Percentiles rank a stretch among this genome's conserved stretches.
Conservation (phyloP, 345 rosid species). For the Turritis glabra region DNA sequence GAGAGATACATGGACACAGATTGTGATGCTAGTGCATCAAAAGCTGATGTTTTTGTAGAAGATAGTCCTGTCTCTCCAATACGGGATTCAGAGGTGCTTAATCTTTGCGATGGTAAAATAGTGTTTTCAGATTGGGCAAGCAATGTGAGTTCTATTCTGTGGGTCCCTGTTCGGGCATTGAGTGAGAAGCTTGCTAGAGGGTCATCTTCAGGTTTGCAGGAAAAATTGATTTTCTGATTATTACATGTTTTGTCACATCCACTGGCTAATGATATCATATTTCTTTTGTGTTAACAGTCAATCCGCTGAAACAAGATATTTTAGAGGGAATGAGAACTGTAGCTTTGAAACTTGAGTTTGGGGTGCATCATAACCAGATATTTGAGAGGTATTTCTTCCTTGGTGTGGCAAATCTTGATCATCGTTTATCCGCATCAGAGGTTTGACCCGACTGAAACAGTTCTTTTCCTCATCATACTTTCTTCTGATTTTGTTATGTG, state of each 20-base stretch:
- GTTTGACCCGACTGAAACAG: neutral
- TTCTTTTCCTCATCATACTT: constrained; percentile 14
- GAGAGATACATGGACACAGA: constrained; percentile 51
- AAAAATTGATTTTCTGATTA: constrained; percentile 18
- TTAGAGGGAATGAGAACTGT: constrained; percentile 98
- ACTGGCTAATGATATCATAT: constrained; percentile 20
- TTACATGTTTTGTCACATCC: constrained; percentile 32
- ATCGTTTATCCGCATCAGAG: neutral
- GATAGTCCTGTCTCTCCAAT: constrained; percentile 42
- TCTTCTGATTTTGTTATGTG: constrained; percentile 27
- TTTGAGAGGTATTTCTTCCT: constrained; percentile 71
- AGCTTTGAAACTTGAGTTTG: constrained; percentile 94
- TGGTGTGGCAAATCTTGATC: constrained; percentile 23
- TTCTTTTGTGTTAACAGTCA: constrained; percentile 51
- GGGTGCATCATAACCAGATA: constrained; percentile 82
- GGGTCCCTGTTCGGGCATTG: constrained; percentile 85
- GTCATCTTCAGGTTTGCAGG: constrained; percentile 75
- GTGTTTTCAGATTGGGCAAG: constrained; percentile 95
- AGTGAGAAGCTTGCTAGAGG: constrained; percentile 83
- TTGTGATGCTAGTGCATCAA: constrained; percentile 33
- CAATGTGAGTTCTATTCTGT: constrained; percentile 62
- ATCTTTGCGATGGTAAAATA: constrained; percentile 62
- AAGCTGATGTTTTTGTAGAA: constrained; percentile 33
- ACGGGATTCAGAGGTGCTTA: constrained; percentile 57
- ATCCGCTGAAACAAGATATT: constrained; percentile 67